Evolutionary conservation across 1,139 yeast genomes (phyloP).

Genomic region (Suhomyces atakaporum): DNA sequence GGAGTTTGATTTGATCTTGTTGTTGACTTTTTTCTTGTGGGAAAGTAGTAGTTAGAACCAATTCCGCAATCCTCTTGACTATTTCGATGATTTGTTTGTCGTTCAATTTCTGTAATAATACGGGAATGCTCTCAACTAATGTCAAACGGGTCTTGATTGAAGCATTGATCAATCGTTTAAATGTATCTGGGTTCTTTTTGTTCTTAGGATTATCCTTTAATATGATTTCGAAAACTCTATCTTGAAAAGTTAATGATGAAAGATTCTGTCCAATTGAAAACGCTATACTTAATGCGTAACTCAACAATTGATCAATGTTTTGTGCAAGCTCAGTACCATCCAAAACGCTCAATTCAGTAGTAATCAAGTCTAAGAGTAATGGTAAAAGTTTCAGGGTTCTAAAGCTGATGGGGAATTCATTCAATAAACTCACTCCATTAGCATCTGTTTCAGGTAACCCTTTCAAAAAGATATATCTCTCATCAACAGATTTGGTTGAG

Average conservation of each 20-base stretch:
- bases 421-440: slow-evolving; percentile 42
- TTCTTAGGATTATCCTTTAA: slow-evolving; percentile 34
- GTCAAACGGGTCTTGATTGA: slow-evolving; percentile 41
- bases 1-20: slow-evolving; percentile 46
- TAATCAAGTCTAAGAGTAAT: slow-evolving; percentile 52
- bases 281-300: slow-evolving; percentile 57
- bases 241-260: slow-evolving; percentile 78
- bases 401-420: slow-evolving; percentile 70
- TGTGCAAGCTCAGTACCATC: slow-evolving; percentile 15
- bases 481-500: slow-evolving; percentile 69
- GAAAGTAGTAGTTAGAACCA: slow-evolving; percentile 29
- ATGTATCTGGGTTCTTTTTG: slow-evolving; percentile 34
- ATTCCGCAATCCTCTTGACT: slow-evolving; percentile 31
- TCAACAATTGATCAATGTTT: slow-evolving; percentile 43
- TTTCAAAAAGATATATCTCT: slow-evolving; percentile 66
- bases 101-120: slow-evolving; percentile 55
- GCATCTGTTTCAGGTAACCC: slow-evolving; percentile 49
- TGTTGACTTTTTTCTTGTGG: slow-evolving; percentile 29
- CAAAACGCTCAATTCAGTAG: slow-evolving; percentile 34
- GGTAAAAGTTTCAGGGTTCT: slow-evolving; percentile 77
- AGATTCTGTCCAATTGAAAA: slow-evolving; percentile 65
- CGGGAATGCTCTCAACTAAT: slow-evolving; percentile 56
- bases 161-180: slow-evolving; percentile 42
- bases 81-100: slow-evolving; percentile 45
- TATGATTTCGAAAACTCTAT: slow-evolving; percentile 51